Conservation (phyloP, 176 grass and related monocot genomes). For the Cocos nucifera region DNA sequence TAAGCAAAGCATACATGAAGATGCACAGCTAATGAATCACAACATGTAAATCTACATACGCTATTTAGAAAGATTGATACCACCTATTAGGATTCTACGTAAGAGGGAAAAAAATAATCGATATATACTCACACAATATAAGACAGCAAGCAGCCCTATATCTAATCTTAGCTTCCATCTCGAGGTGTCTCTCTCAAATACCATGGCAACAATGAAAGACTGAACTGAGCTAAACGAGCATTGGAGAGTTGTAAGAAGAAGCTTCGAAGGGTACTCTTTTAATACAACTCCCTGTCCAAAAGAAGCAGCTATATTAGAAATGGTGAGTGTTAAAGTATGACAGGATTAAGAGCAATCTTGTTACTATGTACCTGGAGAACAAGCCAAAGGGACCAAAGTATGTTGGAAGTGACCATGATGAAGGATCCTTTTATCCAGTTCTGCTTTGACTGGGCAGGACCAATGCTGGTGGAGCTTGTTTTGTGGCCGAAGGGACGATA, state of each 20-base stretch:
- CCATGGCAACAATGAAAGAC: constrained; percentile 38
- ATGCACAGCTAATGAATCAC: no score
- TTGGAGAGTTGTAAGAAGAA: constrained; percentile 42
- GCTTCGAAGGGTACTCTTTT: constrained; percentile 71
- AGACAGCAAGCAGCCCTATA: constrained; percentile 36
- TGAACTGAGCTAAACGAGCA: constrained; percentile 36
- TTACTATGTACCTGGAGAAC: constrained; percentile 35
- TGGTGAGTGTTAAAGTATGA: not conserved
- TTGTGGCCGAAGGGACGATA: constrained; percentile 19
- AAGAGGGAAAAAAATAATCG: not conserved
- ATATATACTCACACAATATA: constrained; percentile 31
- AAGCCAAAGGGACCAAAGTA: constrained; percentile 62
- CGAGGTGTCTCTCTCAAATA: constrained; percentile 32
- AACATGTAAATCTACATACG: no score
- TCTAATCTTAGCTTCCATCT: constrained; percentile 60
- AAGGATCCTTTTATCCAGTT: constrained; percentile 60
- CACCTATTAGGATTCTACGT: no score
- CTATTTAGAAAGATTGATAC: no score
- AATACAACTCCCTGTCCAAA: constrained; percentile 31
- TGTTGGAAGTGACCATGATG: constrained; percentile 32
- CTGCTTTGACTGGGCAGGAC: constrained; percentile 11
- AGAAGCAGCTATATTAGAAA: not conserved
- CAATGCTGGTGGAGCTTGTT: not conserved
- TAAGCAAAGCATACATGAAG: no score
- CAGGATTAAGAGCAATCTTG: not conserved